Evolutionary conservation across 192 early-diverging fungal species (phyloP).

Genomic region (Gigaspora rosea): DNA sequence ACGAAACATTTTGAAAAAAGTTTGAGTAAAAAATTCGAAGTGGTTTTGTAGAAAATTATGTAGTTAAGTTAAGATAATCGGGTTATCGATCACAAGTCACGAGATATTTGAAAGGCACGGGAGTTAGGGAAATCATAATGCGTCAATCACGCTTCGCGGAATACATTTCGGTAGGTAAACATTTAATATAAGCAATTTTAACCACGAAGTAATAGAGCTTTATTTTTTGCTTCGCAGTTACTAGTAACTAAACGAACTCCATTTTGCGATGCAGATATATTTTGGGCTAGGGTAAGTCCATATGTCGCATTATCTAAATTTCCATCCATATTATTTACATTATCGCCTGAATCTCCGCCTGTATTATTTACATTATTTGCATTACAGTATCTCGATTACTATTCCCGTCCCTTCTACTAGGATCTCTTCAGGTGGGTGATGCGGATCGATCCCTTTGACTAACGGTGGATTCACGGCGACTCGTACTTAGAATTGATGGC

Average conservation of each 20-base stretch:
- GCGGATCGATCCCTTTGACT: constrained; percentile 9
- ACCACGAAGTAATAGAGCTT: constrained; percentile 24
- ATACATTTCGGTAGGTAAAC: constrained; percentile 27
- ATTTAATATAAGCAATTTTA: constrained; percentile 27
- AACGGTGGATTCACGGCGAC: neutral
- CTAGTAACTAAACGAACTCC: neutral
- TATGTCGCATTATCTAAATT: constrained; percentile 27
- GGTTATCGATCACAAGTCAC: constrained; percentile 22
- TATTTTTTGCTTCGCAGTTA: constrained; percentile 22
- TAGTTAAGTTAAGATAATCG: neutral
- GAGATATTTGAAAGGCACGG: constrained; percentile 25
- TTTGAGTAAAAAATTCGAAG: constrained; percentile 19
- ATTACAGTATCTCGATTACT: constrained; percentile 5
- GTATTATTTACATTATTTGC: constrained; percentile 14
- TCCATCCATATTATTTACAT: constrained; percentile 8
- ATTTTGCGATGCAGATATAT: constrained; percentile 29
- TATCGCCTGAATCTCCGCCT: constrained; percentile 8
- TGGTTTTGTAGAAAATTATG: constrained; percentile 26
- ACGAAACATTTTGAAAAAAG: constrained; percentile 23
- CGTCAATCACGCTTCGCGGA: constrained; percentile 3
- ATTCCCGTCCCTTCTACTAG: constrained; percentile 11
- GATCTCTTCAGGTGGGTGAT: constrained; percentile 4
- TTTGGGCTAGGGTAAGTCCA: constrained; percentile 5
- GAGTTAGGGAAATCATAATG: constrained; percentile 1
- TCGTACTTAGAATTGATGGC: constrained; percentile 12